Conservation (phyloP, 2,329 filamentous ascomycete species). For the Talaromyces sp. region DNA sequence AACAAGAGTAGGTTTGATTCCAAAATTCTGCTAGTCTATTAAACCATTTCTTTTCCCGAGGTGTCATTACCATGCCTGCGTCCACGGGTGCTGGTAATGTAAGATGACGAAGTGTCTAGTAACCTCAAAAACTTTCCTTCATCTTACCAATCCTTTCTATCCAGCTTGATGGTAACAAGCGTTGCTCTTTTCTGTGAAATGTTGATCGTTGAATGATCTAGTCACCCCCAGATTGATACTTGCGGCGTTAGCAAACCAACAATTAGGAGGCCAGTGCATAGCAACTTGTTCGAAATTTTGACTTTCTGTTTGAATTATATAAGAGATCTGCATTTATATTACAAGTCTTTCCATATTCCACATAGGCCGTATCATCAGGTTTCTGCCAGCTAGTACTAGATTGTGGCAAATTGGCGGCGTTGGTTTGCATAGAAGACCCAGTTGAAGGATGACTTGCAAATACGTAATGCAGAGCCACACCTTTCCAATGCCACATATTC, state of each 20-base stretch:
- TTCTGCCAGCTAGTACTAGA: neutral
- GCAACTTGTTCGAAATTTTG: too few relatives aligned
- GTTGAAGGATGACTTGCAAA: constrained; percentile 8
- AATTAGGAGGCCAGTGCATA: too few relatives aligned
- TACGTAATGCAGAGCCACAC: constrained; percentile 15
- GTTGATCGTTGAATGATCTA: neutral
- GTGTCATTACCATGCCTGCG: constrained; percentile 8
- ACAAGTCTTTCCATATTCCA: too few relatives aligned
- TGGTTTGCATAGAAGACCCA: too few relatives aligned
- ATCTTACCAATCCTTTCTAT: neutral
- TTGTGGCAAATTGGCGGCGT: neutral
- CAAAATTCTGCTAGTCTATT: constrained; percentile 1
- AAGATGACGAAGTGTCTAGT: constrained; percentile 1
- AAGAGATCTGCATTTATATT: too few relatives aligned
- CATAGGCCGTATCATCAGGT: too few relatives aligned
- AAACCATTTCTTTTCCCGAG: neutral
- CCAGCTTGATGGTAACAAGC: neutral
- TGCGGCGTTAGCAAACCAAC: too few relatives aligned
- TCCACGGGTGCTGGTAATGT: constrained; percentile 8
- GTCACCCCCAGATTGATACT: constrained; percentile 3
- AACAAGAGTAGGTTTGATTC: neutral
- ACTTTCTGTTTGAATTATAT: too few relatives aligned
- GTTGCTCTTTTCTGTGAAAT: neutral
- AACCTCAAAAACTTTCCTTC: neutral
- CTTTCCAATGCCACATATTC: neutral